Conservation (phyloP, 2,329 filamentous ascomycete species). For the Colletotrichum cereale region DNA sequence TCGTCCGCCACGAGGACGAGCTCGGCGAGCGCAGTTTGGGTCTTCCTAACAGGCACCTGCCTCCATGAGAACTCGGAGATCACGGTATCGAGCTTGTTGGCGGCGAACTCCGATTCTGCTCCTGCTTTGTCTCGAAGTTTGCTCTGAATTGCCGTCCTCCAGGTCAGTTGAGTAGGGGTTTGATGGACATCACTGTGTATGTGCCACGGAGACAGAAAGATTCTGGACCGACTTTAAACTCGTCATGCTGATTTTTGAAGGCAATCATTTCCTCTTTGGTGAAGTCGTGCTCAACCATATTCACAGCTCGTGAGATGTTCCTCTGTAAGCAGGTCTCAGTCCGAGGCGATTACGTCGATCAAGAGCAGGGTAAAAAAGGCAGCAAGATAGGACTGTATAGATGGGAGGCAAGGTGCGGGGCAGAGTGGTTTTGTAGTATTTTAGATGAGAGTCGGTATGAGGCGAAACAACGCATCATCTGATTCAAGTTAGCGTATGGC, state of each 20-base stretch:
- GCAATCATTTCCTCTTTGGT: neutral
- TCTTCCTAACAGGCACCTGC: neutral
- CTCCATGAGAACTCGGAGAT: neutral
- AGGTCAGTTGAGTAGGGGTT: neutral
- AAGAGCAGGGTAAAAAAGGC: neutral
- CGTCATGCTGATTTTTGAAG: neutral
- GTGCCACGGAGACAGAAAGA: neutral
- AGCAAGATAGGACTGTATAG: neutral
- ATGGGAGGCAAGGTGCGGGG: neutral
- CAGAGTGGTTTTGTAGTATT: neutral
- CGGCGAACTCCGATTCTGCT: neutral
- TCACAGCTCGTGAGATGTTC: neutral
- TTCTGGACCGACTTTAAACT: neutral
- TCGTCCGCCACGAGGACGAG: neutral
- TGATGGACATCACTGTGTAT: neutral
- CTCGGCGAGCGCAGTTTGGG: neutral
- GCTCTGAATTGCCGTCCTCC: no score
- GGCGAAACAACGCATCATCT: neutral
- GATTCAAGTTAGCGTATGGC: neutral
- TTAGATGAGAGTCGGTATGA: no score
- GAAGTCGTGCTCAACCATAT: neutral
- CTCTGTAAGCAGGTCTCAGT: neutral
- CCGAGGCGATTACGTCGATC: neutral
- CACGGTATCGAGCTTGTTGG: neutral
- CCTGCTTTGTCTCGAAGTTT: neutral